Base-by-base conservation (phyloP, 441 rosid genomes). In the Populus hybrid region DNA sequence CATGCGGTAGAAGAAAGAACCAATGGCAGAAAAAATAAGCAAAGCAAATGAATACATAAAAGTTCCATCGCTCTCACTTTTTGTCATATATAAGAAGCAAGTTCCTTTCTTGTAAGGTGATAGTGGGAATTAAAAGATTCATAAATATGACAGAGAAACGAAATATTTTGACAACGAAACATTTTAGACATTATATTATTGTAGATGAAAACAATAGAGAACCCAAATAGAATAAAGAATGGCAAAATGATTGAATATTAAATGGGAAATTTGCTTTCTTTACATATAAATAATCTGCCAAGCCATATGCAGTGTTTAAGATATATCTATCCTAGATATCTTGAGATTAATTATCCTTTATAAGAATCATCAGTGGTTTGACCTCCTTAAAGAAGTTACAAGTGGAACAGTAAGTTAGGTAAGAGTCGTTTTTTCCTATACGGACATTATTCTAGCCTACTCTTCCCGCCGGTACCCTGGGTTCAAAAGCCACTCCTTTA, bases 381-480 rank as follows among this genome's bases (percentile, higher is more conserved):
- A 77, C 79, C 77, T 21, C 18, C 46, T 63, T 54, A 80, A 34
- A 81, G 75, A 73, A 78, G 38, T 77, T 20, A 69, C 79, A 81
- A 69, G 79, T 80, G 85, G 83, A 42, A 11, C 16, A 21, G 46
- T 14, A 68, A 77, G 80, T 85, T 84, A 81, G 89, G 90, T 84
- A 81, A 59, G 78, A 76, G 87, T 84, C 86, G 35, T 76, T 74
- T 78, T 6, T 84, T 77, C 75, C 46, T 23, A 30, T 35, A 67
- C 83, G 80, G 73, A 74, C 82, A 81, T 68, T 70, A 26, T 76
- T 73, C 83, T 61, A 82, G 77, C 85, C 83, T 74, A 76, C 73
- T 46, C 70, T 73, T 76, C 70, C 46, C n/a, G 23, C 69, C n/a
- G n/a, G 8, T 28, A 21, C 67, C 75, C 20, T 38, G 42, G 42